Percentiles rank a stretch among this genome's conserved stretches.
These are phyloP conservation scores for Kluyveromyces wickerhamii DNA, from an alignment of 805 yeast genomes.

Conservation along the genomic window DNA sequence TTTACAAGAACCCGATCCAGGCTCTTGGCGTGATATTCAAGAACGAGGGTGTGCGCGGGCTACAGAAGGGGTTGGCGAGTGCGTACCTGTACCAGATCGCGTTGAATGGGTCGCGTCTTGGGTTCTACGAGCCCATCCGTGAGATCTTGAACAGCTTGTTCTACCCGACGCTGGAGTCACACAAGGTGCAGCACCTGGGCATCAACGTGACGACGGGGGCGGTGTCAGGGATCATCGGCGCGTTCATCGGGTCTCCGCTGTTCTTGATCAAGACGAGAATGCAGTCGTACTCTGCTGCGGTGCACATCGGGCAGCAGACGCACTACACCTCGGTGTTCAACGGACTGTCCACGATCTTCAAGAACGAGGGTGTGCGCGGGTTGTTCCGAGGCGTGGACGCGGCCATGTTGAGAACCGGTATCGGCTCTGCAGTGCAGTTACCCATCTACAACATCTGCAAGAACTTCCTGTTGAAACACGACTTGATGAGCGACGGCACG, in stretches of 20 bases:
- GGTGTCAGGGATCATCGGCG: slow-evolving; percentile 81
- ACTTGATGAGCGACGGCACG: slow-evolving; percentile 54
- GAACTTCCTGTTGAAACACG: slow-evolving; percentile 44
- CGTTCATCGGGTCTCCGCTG: slow-evolving; percentile 82
- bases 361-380: slow-evolving; percentile 74
- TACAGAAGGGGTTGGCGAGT: slow-evolving; percentile 82
- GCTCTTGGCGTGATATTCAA: slow-evolving; percentile 64
- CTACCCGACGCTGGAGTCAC: slow-evolving; percentile 44
- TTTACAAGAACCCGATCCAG: slow-evolving; percentile 80
- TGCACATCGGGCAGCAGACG: slow-evolving; percentile 86
- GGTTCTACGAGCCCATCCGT: slow-evolving; percentile 87
- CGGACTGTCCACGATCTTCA: slow-evolving; percentile 58
- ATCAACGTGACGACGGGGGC: slow-evolving; percentile 79
- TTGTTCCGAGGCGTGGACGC: slow-evolving; percentile 90
- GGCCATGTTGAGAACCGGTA: slow-evolving; percentile 88
- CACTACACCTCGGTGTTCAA: slow-evolving; percentile 63
- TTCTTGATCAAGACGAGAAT: slow-evolving; percentile 90
- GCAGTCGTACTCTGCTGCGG: slow-evolving; percentile 75
- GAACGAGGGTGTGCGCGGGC: slow-evolving; percentile 80
- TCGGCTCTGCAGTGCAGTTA: slow-evolving; percentile 91
- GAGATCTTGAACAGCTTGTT: slow-evolving; percentile 45
- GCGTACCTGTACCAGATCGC: slow-evolving; percentile 90
- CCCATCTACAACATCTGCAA: slow-evolving; percentile 84
- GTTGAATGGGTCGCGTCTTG: slow-evolving; percentile 88
- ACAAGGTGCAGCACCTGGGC: slow-evolving; percentile 38